Evolutionary conservation across 192 early-diverging fungal genomes (phyloP), one percentile per base, ranked within the genome.

Genomic region (Linnemannia zychae): DNA sequence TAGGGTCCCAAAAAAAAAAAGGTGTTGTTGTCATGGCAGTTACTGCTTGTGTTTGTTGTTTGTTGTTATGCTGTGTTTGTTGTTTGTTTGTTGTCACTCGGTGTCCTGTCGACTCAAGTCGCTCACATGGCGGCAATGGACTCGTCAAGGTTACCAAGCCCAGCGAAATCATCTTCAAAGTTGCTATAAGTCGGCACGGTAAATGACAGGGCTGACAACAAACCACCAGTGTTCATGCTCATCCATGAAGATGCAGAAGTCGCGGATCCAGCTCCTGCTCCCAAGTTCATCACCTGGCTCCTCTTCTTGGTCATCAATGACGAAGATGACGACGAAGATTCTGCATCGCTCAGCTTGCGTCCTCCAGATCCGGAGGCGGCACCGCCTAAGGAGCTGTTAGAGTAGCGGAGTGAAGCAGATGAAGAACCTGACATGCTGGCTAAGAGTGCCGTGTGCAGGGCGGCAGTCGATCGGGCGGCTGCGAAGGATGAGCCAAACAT

Each of bases 401-500:
- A 84, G 18, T 65, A 65, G n/a, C 76, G 49, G 53, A 71, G 48
- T 18, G 71, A 72, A 24, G 36, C 47, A 2, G 71, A 72, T 17
- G 74, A 76, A 0, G 75, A 53, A 0, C 74, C 67, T 3, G 82
- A 79, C 82, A 84, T 79, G 57, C 76, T 75, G 7, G 83, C 69
- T 70, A 85, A 34, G 37, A 76, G 44, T 0, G 77, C 83, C 20
- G 83, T 75, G 53, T 79, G 77, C 69, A 85, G 47, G 3, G 83
- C 83, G 1, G 83, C 81, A 20, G 81, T 78, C 37, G 83, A 79
- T 46, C 83, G 76, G 28, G 83, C 83, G 0, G 83, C 78, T n/a
- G 77, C 69, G 22, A 85, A 79, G 3, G 83, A 79, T 1, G 83
- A 79, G 7, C 83, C 83, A 68, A 85, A 85, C 74, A 79, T 77